Conservation (phyloP, 768 basidiomycete genomes). For the Lactarius vividus region DNA sequence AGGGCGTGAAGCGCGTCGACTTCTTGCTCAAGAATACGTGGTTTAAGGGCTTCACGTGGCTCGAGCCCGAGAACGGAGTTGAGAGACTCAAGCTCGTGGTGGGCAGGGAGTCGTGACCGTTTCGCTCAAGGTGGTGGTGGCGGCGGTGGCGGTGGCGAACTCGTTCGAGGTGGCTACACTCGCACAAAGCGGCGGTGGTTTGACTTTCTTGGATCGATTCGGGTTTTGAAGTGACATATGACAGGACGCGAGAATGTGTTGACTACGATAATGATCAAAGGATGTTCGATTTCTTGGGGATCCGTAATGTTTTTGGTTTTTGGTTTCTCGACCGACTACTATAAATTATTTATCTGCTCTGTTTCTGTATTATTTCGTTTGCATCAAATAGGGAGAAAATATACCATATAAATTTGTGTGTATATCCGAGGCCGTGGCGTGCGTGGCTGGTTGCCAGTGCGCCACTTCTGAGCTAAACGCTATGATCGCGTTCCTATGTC, state of each 20-base stretch:
- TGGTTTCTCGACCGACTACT: not conserved
- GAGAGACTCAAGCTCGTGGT: slow-evolving; percentile 22
- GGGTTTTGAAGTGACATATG: not conserved
- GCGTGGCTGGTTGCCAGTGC: not conserved
- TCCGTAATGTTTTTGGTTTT: not conserved
- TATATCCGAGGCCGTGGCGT: not conserved
- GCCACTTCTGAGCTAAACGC: not conserved
- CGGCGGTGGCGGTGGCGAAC: not conserved
- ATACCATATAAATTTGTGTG: not conserved
- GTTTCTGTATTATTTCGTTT: not conserved
- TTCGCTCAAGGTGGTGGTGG: not conserved
- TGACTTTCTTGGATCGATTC: slow-evolving; percentile 10
- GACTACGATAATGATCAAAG: not conserved
- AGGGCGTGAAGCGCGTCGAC: slow-evolving; percentile 29
- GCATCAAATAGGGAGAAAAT: not conserved
- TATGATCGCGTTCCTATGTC: not conserved
- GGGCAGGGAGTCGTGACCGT: slow-evolving; percentile 12
- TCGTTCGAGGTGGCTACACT: not conserved
- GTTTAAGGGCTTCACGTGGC: slow-evolving; percentile 28
- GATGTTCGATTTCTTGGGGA: not conserved
- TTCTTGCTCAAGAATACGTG: slow-evolving; percentile 22
- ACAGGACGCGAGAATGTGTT: not conserved
- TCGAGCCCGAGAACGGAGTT: slow-evolving; percentile 22
- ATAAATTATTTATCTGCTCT: not conserved
- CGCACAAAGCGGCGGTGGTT: not conserved